These are phyloP conservation scores for Acorus gramineus DNA, from an alignment of 106 monocot species.

Conservation along the genomic window DNA sequence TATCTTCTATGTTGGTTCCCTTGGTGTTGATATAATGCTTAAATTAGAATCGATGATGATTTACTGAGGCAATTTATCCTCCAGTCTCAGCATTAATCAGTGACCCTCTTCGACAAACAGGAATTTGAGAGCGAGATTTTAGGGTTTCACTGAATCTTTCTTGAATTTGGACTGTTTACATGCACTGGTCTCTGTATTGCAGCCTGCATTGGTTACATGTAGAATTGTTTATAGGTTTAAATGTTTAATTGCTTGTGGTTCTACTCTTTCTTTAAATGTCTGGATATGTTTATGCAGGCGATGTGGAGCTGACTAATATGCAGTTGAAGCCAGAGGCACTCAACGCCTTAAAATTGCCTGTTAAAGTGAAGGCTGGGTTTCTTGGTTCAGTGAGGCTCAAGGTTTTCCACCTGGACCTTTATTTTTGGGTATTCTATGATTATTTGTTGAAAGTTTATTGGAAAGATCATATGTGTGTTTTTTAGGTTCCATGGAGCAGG, in stretches of 20 bases:
- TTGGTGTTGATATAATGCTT: too few relatives aligned
- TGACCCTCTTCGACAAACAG: too few relatives aligned
- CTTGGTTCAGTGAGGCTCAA: constrained; percentile 91
- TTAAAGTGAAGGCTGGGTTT: constrained; percentile 98
- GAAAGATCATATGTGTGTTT: not conserved
- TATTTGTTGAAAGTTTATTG: not conserved
- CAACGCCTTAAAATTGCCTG: constrained; percentile 84
- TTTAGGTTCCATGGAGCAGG: constrained; percentile 96
- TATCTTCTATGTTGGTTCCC: too few relatives aligned
- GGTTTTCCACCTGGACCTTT: constrained; percentile 27
- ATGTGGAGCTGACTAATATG: constrained; percentile 97
- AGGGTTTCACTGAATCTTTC: too few relatives aligned
- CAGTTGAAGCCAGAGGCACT: constrained; percentile 96
- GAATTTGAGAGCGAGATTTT: too few relatives aligned
- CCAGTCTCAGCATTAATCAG: too few relatives aligned
- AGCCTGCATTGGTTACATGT: not conserved
- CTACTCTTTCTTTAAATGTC: not conserved
- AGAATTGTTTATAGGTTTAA: not conserved
- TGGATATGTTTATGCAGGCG: constrained; percentile 40
- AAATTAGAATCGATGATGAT: too few relatives aligned
- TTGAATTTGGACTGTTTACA: too few relatives aligned
- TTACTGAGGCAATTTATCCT: too few relatives aligned
- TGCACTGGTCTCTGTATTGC: too few relatives aligned
- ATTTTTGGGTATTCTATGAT: not conserved
- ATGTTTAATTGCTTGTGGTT: not conserved